Evolutionary conservation across 2,329 filamentous ascomycete genomes (phyloP), one percentile per base, ranked within the genome.

Genomic region (Diaporthe humulicola): DNA sequence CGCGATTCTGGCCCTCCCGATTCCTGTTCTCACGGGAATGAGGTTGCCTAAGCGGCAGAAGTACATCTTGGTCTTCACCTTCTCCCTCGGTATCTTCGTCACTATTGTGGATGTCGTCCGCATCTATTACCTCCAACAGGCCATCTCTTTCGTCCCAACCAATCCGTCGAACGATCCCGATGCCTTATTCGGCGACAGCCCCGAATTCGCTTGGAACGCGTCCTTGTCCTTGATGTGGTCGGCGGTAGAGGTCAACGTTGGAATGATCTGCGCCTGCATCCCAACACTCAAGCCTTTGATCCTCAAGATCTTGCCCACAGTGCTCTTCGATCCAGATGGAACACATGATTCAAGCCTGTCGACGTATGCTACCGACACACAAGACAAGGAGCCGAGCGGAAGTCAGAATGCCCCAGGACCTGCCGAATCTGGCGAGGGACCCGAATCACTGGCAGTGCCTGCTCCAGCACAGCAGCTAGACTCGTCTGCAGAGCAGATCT

Each of bases 171-270:
- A 78, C 56, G 82, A 87, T 73, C 82, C 83, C 1, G 79, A 82
- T 12, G 83, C 86, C 15, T 83, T 85, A 9, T 91, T 91, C 71
- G 90, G 89, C 10, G 86, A 86, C 57, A 87, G 87, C 57, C 79
- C 83, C 2, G 86, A 91, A 74, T 92, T 91, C 79, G 85, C 89
- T 72, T 94, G 91, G 92, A 95, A 96, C 80, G 94, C 94, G 0
- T 95, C 94, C 0, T 85, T 95, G 7, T 94, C 95, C 0, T 93
- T 97, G 81, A 96, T 98, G 94, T 98, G 96, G 96, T 96, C 94
- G 22, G 94, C 93, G 17, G 92, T 98, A 71, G 96, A 98, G 83
- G 95, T 98, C 80, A 97, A 98, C 78, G 88, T 97, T 1, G 96
- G 95, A 25, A 95, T 98, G 78, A 93, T 95, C 77, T 98, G 95